Evolutionary conservation across 352 stramenopile genomes (phyloP).

Genomic region (Pythium biforme): DNA sequence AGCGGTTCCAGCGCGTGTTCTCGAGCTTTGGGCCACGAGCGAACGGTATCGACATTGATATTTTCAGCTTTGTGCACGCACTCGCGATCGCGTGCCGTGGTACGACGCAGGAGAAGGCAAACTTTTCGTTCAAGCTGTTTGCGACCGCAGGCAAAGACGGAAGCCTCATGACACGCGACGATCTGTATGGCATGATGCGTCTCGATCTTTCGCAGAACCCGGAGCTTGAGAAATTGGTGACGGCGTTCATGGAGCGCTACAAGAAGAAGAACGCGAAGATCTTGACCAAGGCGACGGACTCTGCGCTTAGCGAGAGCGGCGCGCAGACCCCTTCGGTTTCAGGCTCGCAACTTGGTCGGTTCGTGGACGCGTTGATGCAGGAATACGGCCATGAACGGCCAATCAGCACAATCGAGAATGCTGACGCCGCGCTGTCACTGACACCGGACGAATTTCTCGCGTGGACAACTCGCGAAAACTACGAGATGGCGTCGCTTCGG

Average conservation of each 20-base stretch:
- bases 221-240: slow-evolving; percentile 63
- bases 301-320: slow-evolving; percentile 30
- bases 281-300: slow-evolving; percentile 10
- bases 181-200: slow-evolving; percentile 82
- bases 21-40: slow-evolving; percentile 75
- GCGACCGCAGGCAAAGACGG: slow-evolving; percentile 39
- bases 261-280: slow-evolving; percentile 40
- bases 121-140: slow-evolving; percentile 83
- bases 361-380: slow-evolving; percentile 76
- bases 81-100: slow-evolving; percentile 77
- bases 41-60: slow-evolving; percentile 77
- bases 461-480: slow-evolving; percentile 66
- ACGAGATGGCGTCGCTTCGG: slow-evolving; percentile 72
- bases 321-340: slow-evolving; percentile 69
- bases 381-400: slow-evolving; percentile 26
- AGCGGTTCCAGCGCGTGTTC: slow-evolving; percentile 76
- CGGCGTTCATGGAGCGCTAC: slow-evolving; percentile 60
- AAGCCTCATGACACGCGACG: slow-evolving; percentile 70
- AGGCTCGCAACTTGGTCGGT: slow-evolving; percentile 74
- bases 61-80: slow-evolving; percentile 86
- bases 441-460: slow-evolving; percentile 67
- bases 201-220: slow-evolving; percentile 79
- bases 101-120: slow-evolving; percentile 64
- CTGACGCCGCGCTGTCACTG: slow-evolving; percentile 36
- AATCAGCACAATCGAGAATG: slow-evolving; percentile 31